Evolutionary conservation across 2,329 filamentous ascomycete species (phyloP).

Genomic region (Cytospora schulzeri): DNA sequence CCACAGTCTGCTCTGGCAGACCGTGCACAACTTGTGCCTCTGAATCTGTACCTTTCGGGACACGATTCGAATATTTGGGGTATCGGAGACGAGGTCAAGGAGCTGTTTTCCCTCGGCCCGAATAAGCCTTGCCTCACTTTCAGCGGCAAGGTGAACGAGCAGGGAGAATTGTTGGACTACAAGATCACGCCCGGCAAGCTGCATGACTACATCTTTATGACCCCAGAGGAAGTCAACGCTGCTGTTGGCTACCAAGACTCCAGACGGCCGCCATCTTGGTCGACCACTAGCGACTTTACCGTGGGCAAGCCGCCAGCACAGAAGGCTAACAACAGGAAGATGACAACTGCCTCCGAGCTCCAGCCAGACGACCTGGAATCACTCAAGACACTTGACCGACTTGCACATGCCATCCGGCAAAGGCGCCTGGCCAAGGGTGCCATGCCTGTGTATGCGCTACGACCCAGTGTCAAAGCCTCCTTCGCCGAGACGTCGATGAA

Average conservation of each 20-base stretch:
- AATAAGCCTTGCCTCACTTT: conserved; percentile 61
- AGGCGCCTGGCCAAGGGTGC: conserved; percentile 50
- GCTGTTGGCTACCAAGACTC: conserved; percentile 24
- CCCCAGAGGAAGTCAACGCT: conserved; percentile 51
- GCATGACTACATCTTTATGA: conserved; percentile 59
- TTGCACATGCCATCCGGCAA: conserved; percentile 50
- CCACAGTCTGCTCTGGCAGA: conserved; percentile 60
- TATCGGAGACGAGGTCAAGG: conserved; percentile 37
- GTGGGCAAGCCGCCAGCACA: conserved; percentile 37
- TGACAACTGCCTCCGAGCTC: conserved; percentile 48
- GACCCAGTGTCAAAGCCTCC: conserved; percentile 46
- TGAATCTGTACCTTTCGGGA: conserved; percentile 63
- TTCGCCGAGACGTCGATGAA: conserved; percentile 40
- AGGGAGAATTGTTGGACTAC: conserved; percentile 56
- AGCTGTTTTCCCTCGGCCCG: conserved; percentile 56
- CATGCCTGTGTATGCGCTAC: conserved; percentile 50
- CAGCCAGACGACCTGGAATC: conserved; percentile 46
- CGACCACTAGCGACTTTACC: conserved; percentile 32
- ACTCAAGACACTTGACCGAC: conserved; percentile 49
- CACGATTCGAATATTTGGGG: conserved; percentile 60
- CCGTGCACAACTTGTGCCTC: conserved; percentile 61
- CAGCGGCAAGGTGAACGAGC: conserved; percentile 57
- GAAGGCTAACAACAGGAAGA: conserved; percentile 41
- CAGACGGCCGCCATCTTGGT: conserved; percentile 8
- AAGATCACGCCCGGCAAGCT: conserved; percentile 57